These are phyloP conservation scores for Phytophthora ramorum DNA, from an alignment of 352 stramenopile genomes.

Conservation along the genomic window DNA sequence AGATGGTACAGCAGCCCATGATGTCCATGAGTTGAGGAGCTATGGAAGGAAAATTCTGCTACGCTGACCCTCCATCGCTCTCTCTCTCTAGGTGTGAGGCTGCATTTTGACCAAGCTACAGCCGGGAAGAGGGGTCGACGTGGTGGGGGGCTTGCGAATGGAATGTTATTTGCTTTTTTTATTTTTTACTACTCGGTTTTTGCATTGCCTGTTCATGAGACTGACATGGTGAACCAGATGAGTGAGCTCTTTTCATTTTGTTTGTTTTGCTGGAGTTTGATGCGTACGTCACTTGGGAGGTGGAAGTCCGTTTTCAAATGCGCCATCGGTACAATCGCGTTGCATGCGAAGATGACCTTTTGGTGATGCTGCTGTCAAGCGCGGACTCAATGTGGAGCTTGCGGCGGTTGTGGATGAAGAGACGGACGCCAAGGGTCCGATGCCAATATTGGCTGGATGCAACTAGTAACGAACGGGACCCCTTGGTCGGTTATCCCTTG, in stretches of 20 bases:
- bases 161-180: slow-evolving; percentile 46
- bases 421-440: slow-evolving; percentile 15
- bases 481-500: slow-evolving; percentile 21
- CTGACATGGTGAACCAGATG: neutral
- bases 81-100: neutral
- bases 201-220: too few species aligned
- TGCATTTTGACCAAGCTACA: slow-evolving; percentile 24
- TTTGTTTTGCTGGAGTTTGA: neutral
- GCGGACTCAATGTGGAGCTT: too few species aligned
- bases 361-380: slow-evolving; percentile 18
- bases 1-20: slow-evolving; percentile 46
- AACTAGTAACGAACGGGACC: slow-evolving; percentile 30
- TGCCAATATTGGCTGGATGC: slow-evolving; percentile 32
- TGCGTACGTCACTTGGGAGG: neutral
- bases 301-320: neutral
- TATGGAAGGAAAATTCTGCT: neutral
- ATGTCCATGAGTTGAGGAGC: slow-evolving; percentile 48
- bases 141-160: slow-evolving; percentile 21
- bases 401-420: slow-evolving; percentile 32
- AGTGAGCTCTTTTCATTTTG: slow-evolving; percentile 3
- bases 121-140: neutral
- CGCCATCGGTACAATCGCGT: slow-evolving; percentile 10
- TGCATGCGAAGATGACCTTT: slow-evolving; percentile 18
- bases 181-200: slow-evolving; percentile 4
- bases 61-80: slow-evolving; percentile 1